phyloP scores from a whole-genome alignment of 2,329 filamentous ascomycete genomes.

The Penicillium sp. region DNA sequence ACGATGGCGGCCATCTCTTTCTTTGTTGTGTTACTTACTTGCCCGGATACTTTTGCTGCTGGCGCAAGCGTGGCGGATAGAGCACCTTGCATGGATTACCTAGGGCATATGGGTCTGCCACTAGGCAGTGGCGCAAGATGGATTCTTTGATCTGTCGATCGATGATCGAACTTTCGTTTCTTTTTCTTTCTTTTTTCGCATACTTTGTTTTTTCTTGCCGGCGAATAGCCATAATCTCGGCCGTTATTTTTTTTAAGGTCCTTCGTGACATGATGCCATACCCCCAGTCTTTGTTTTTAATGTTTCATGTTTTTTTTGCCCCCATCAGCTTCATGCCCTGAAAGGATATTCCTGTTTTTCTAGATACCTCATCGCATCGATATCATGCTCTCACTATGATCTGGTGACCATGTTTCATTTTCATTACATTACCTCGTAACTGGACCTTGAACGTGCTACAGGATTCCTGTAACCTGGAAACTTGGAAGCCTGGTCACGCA shows the following conservation, averaged over 20 bases:
- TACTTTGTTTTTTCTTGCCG: constrained; percentile 3
- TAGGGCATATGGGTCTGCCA: constrained; percentile 23
- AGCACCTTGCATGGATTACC: constrained; percentile 24
- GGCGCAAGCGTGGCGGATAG: constrained; percentile 19
- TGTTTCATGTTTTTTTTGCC: constrained; percentile 6
- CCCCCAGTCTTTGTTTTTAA: constrained; percentile 12
- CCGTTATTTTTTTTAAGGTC: constrained; percentile 5
- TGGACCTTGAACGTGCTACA: not conserved
- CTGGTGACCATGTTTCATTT: not conserved
- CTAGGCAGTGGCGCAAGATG: constrained; percentile 27
- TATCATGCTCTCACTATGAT: not conserved
- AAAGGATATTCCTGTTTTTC: not conserved
- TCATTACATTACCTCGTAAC: not conserved
- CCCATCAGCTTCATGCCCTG: not conserved
- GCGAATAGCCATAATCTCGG: not conserved
- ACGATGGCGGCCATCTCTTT: constrained; percentile 22
- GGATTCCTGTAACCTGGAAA: not conserved
- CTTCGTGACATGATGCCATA: constrained; percentile 17
- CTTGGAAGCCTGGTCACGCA: not conserved
- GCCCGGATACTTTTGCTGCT: constrained; percentile 1
- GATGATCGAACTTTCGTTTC: constrained; percentile 15
- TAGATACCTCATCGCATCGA: constrained; percentile 19
- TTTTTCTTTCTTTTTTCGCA: constrained; percentile 12
- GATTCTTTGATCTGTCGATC: constrained; percentile 18
- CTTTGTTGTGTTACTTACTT: constrained; percentile 1